These are phyloP conservation scores for Aspergillus jensenii DNA, from an alignment of 2,329 filamentous ascomycete genomes.

Conservation along the genomic window DNA sequence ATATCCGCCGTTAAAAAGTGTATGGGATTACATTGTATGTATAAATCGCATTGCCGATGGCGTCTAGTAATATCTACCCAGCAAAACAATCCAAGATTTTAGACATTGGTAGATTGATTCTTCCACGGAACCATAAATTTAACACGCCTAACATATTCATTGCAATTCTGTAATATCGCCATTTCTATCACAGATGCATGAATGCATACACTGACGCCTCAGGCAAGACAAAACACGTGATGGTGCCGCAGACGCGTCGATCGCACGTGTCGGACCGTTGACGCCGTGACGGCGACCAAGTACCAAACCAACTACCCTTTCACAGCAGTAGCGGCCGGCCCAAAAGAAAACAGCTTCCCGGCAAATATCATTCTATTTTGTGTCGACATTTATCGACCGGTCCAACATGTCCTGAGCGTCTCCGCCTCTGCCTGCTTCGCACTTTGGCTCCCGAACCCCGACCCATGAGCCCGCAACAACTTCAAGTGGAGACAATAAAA, in stretches of 20 bases:
- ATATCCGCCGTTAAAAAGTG: constrained; percentile 21
- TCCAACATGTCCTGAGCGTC: constrained; percentile 8
- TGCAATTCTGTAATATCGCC: not conserved
- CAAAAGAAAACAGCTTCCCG: not conserved
- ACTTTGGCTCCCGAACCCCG: not conserved
- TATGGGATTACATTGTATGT: constrained; percentile 19
- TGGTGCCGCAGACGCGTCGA: constrained; percentile 34
- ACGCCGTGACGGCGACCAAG: not conserved
- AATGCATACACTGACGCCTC: not conserved
- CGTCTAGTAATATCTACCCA: constrained; percentile 19
- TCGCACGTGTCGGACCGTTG: constrained; percentile 4
- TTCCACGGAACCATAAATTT: not conserved
- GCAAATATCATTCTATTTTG: not conserved
- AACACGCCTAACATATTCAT: not conserved
- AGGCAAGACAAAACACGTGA: constrained; percentile 28
- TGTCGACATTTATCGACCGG: not conserved
- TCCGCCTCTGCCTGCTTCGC: not conserved
- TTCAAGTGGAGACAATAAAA: constrained; percentile 6
- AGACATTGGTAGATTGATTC: not conserved
- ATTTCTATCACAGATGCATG: not conserved
- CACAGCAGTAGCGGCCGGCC: not conserved
- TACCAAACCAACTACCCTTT: not conserved
- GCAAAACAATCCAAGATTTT: not conserved
- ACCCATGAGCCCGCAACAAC: not conserved
- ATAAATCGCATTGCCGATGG: constrained; percentile 24